phyloP scores from a whole-genome alignment of 495 filamentous ascomycete genomes.

The Penicillium dipodomyicola region DNA sequence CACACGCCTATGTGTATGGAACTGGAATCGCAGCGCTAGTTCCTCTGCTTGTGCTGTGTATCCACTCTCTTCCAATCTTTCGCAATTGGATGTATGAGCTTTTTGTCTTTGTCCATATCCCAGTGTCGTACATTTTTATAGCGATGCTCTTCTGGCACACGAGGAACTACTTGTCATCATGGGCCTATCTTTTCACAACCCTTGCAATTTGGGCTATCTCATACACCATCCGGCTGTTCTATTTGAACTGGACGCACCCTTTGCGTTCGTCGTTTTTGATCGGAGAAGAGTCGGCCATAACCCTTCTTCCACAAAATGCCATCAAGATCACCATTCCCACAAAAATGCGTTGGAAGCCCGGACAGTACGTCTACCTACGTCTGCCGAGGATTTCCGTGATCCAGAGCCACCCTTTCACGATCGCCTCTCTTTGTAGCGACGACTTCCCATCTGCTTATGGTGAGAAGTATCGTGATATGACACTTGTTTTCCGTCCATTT shows the following conservation, averaged over 20 bases:
- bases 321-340: slow-evolving; percentile 93
- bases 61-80: slow-evolving; percentile 74
- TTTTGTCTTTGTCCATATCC: slow-evolving; percentile 78
- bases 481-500: slow-evolving; percentile 87
- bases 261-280: slow-evolving; percentile 71
- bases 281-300: slow-evolving; percentile 84
- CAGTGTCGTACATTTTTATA: slow-evolving; percentile 75
- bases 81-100: slow-evolving; percentile 71
- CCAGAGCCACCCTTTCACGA: slow-evolving; percentile 94
- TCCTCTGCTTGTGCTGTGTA: slow-evolving; percentile 74
- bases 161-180: slow-evolving; percentile 86
- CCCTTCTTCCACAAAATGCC: slow-evolving; percentile 83
- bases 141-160: slow-evolving; percentile 95
- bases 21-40: slow-evolving; percentile 85
- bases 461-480: slow-evolving; percentile 81
- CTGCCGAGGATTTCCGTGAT: slow-evolving; percentile 88
- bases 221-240: slow-evolving; percentile 63
- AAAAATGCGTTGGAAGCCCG: slow-evolving; percentile 87
- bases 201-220: slow-evolving; percentile 73
- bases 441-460: slow-evolving; percentile 89
- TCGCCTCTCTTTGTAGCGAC: slow-evolving; percentile 81
- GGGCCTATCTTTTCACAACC: slow-evolving; percentile 85
- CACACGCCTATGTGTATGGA: slow-evolving; percentile 70
- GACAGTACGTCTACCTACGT: slow-evolving; percentile 90
- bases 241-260: slow-evolving; percentile 84